phyloP scores from a whole-genome alignment of 208 protist species.

The Acanthamoeba royreba region DNA sequence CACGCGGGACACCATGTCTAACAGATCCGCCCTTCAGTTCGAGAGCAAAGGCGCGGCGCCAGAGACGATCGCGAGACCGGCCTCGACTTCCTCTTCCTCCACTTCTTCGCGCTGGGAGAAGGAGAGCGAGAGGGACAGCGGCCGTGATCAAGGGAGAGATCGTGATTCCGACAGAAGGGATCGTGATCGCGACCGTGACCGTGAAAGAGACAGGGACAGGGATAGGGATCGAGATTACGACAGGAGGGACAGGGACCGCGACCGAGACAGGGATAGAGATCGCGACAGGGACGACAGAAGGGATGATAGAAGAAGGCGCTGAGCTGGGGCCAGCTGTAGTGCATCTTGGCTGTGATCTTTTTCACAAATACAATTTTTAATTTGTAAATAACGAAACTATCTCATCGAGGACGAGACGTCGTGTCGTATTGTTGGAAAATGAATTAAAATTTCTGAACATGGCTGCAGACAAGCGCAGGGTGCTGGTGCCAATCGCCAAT shows the following conservation, averaged over 20 bases:
- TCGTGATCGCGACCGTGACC: neutral
- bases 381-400: too few species aligned
- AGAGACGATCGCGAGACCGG: neutral
- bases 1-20: neutral
- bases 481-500: conserved; percentile 62
- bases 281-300: neutral
- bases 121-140: neutral
- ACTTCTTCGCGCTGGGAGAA: neutral
- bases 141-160: neutral
- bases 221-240: neutral
- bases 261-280: neutral
- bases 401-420: too few species aligned
- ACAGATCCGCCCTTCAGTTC: neutral
- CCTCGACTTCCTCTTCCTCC: neutral
- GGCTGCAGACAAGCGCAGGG: neutral
- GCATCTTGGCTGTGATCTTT: too few species aligned
- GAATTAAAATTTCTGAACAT: too few species aligned
- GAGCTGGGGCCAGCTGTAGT: too few species aligned
- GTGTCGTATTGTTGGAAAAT: too few species aligned
- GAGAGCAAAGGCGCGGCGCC: neutral
- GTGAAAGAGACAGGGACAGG: neutral
- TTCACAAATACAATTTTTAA: too few species aligned
- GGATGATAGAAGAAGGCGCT: neutral
- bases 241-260: neutral
- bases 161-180: neutral